Base-by-base conservation (phyloP, 192 early-diverging fungal genomes). In the Spinellus fusiger region DNA sequence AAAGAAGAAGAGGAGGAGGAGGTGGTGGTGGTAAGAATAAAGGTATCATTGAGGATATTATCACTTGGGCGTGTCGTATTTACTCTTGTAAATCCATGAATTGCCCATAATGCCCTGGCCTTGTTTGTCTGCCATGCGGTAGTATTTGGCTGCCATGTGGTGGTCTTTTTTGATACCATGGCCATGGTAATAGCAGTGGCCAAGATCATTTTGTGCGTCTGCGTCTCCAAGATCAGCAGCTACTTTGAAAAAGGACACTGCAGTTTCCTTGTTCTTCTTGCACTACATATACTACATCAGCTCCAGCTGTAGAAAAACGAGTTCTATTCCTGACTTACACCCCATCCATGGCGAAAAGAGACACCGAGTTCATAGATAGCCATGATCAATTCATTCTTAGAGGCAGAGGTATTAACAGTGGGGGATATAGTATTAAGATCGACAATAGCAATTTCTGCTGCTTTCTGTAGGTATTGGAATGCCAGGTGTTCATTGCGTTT, bases 321-420 rank as follows among this genome's bases (percentile, higher is more conserved):
- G n/a, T 5, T 22, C 16, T 16, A 7, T 18, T 13, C 40, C n/a
- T 16, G 3, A 28, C 54, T 49, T 48, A 89, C 89, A 54, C 90
- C 90, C 89, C 89, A 89, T 10, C 90, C 90, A 44, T 92, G 87
- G 33, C 85, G 80, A 57, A 86, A 92, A 63, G 85, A 87, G 58
- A 88, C 80, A 5, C 87, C 90, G 8, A 92, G 70, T 70, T 92
- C 90, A 54, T 89, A 89, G 53, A 92, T 84, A 5, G 90, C 89
- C 78, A 92, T 85, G 7, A 86, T 81, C 53, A 92, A 66, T 62
- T 89, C 89, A 28, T 84, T 79, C 51, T 79, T 81, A 34, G 83
- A 80, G 25, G 86, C 80, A 4, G 79, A 79, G 26, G 58, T 66
- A 0, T 78, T 80, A 32, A 82, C 79, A 1, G 75, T 73, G 26